phyloP scores from a whole-genome alignment of 148 eudicot species.

The Dianthus caryophyllus region DNA sequence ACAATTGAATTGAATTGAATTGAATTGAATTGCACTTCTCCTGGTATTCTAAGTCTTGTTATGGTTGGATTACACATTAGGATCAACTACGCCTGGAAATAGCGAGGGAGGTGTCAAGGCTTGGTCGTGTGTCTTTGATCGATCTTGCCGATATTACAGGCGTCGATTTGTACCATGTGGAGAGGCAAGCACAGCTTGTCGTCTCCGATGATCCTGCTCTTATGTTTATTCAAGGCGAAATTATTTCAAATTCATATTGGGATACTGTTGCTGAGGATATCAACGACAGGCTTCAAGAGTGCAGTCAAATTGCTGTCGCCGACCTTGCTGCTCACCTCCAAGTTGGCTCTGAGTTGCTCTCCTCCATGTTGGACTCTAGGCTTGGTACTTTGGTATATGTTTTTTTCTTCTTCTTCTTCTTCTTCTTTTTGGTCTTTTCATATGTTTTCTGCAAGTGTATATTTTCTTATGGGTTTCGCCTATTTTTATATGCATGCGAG shows the following conservation, averaged over 20 bases:
- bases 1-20: no score
- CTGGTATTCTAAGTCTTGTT: no score
- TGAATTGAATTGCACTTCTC: no score
- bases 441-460: no score
- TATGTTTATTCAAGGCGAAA: constrained; percentile 81
- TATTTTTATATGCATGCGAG: constrained; percentile 14
- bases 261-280: constrained; percentile 81
- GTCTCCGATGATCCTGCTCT: constrained; percentile 58
- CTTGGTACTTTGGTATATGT: constrained; percentile 71
- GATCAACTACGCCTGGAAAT: constrained; percentile 85
- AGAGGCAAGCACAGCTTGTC: constrained; percentile 64
- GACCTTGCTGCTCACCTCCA: constrained; percentile 86
- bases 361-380: constrained; percentile 70
- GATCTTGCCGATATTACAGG: constrained; percentile 78
- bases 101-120: constrained; percentile 48
- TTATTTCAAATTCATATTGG: constrained; percentile 80
- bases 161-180: constrained; percentile 91
- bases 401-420: no score
- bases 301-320: constrained; percentile 93
- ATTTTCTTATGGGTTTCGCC: constrained; percentile 1
- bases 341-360: constrained; percentile 78
- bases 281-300: constrained; percentile 91
- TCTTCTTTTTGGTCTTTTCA: not conserved
- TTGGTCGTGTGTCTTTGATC: constrained; percentile 87
- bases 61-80: constrained; percentile 41